A percentile compares a stretch with the other conserved stretches of the same genome.
These are phyloP conservation scores for Sporormia fimetaria DNA, from an alignment of 495 filamentous ascomycete genomes.

Conservation along the genomic window DNA sequence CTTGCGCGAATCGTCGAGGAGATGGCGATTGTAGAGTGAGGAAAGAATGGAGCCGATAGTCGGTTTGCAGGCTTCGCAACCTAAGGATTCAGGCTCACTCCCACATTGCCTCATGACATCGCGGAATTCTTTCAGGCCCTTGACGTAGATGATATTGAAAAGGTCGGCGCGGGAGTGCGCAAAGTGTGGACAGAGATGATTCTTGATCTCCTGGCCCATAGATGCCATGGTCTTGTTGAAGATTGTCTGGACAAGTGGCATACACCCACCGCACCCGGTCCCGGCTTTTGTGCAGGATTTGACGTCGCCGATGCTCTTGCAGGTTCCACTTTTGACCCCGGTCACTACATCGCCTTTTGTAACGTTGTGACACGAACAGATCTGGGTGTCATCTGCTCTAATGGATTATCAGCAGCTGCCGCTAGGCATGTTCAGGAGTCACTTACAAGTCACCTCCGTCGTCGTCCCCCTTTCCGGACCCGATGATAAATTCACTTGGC, in stretches of 20 bases:
- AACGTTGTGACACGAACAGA: conserved; percentile 96
- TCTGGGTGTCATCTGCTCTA: conserved; percentile 74
- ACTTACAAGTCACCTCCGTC: conserved; percentile 56
- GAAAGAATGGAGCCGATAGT: conserved; percentile 75
- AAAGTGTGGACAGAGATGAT: conserved; percentile 77
- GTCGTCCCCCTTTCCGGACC: conserved; percentile 63
- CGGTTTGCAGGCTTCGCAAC: conserved; percentile 89
- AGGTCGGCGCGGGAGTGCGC: conserved; percentile 77
- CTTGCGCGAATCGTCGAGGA: conserved; percentile 64
- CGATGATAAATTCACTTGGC: conserved; percentile 82
- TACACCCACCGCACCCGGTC: conserved; percentile 87
- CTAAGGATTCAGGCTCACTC: conserved; percentile 60
- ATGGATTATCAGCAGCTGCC: conserved; percentile 2
- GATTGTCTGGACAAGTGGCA: conserved; percentile 84
- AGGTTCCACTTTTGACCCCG: conserved; percentile 66
- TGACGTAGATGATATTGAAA: conserved; percentile 81
- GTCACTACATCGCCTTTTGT: conserved; percentile 72
- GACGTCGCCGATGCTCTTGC: conserved; percentile 75
- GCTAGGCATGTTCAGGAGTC: not conserved
- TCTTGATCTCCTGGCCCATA: conserved; percentile 85
- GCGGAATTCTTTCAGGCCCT: conserved; percentile 59
- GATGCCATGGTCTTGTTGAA: conserved; percentile 87
- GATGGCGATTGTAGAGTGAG: conserved; percentile 72
- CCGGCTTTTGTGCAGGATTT: conserved; percentile 94
- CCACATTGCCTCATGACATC: conserved; percentile 80